These are phyloP conservation scores for Cladosporium sp. DNA, from an alignment of 2,329 filamentous ascomycete genomes.

Conservation along the genomic window DNA sequence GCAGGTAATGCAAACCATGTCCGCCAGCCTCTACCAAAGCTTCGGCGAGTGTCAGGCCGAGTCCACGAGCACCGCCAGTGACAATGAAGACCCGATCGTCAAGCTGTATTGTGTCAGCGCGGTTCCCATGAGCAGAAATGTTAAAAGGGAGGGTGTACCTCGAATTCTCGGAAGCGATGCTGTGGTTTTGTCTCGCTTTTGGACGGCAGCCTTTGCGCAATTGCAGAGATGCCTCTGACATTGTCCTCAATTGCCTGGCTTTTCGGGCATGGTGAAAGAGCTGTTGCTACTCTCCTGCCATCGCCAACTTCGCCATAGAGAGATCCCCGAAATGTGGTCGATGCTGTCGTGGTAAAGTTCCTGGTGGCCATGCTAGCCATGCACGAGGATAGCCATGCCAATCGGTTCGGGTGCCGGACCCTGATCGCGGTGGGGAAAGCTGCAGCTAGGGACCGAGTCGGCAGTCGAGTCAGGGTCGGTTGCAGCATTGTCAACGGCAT, in stretches of 20 bases:
- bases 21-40: slow-evolving; percentile 38
- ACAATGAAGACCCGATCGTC: slow-evolving; percentile 20
- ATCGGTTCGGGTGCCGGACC: background rate
- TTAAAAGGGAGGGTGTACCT: slow-evolving; percentile 10
- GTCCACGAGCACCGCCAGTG: slow-evolving; percentile 26
- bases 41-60: slow-evolving; percentile 26
- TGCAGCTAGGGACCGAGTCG: background rate
- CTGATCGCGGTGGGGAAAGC: background rate
- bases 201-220: slow-evolving; percentile 16
- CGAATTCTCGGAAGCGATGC: slow-evolving; percentile 20
- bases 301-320: background rate
- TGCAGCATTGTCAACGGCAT: background rate
- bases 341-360: background rate
- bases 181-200: slow-evolving; percentile 8
- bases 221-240: slow-evolving; percentile 8
- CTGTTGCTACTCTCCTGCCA: background rate
- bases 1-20: slow-evolving; percentile 30
- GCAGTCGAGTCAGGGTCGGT: background rate
- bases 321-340: background rate
- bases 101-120: slow-evolving; percentile 2
- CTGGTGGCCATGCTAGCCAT: background rate
- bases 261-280: background rate
- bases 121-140: background rate
- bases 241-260: background rate
- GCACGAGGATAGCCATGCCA: background rate